Conservation (phyloP, 73 alveolate genomes). For the Durusdinium trenchii region DNA sequence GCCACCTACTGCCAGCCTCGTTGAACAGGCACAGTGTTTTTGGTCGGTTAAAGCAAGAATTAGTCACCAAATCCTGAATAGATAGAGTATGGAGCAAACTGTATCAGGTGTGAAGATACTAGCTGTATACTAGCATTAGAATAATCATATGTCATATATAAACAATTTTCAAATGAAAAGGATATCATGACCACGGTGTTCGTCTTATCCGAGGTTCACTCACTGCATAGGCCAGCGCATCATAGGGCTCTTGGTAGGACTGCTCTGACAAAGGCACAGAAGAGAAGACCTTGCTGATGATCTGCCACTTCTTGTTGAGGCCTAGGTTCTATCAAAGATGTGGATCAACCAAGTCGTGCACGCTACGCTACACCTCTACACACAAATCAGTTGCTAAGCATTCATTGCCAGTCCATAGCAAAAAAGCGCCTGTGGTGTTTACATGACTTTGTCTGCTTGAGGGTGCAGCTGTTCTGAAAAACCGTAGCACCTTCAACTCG, state of each 20-base stretch:
- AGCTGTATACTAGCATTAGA: too few species aligned
- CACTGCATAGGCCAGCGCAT: not conserved
- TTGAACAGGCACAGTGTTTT: too few species aligned
- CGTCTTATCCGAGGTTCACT: too few species aligned
- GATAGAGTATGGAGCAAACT: too few species aligned
- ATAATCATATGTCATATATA: too few species aligned
- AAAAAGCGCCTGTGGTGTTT: not conserved
- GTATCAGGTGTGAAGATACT: too few species aligned
- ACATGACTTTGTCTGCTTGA: not conserved
- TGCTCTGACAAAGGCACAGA: conserved; percentile 16
- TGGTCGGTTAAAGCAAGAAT: too few species aligned
- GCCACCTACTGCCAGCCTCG: too few species aligned
- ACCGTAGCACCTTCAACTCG: not conserved
- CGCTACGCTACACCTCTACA: not conserved
- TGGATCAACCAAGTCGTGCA: not conserved
- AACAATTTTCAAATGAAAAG: too few species aligned
- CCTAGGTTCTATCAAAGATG: not conserved
- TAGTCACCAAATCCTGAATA: too few species aligned
- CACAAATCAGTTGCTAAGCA: not conserved
- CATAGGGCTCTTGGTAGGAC: not conserved
- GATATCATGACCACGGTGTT: too few species aligned
- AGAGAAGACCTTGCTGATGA: conserved; percentile 28
- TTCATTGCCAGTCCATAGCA: not conserved
- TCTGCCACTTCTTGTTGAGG: not conserved
- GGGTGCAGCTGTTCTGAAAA: too few species aligned